Base-by-base conservation (phyloP, 176 grass and related monocot genomes). In the Cymbopogon citratus region DNA sequence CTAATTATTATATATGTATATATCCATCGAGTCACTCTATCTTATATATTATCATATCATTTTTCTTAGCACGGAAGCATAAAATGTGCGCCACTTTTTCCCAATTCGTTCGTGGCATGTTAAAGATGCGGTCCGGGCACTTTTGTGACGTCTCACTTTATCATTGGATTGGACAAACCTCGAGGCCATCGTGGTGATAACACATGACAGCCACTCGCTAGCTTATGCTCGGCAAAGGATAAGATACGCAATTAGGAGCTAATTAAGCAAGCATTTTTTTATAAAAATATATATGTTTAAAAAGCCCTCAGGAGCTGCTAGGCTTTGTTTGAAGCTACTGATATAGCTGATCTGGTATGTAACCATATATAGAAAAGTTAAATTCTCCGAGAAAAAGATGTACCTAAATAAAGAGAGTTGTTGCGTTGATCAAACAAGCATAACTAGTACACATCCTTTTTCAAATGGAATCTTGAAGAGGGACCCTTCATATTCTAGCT, bases 131-230 rank as follows among this genome's bases (percentile, higher is more conserved):
- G 4, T 8, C 43, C 24, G 5, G 24, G 7, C 68, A 77, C 87
- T 85, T 89, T 84, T 52, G 76, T 84, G 87, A 89, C 84, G 86
- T 89, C 75, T 89, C 36, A 81, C 87, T 89, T 86, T 84, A 80
- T 80, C 23, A 23, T 65, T 67, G 71, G 38, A 66, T 79, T 71
- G 71, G 64, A 76, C 69, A 89, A 84, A 89, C 64, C 90, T 89
- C 72, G 78, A 89, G 83, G 60, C 57, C 63, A 66, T 81, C 14
- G 46, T 65, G 77, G 36, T 68, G 84, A 78, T 31, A 65, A 82
- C 74, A 82, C 86, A 78, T 87, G 74, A 78, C 69, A 35, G 40
- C 67, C 74, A 87, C 74, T 83, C 63, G 66, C 40, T 83, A 48
- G 66, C 40, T 79, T 63, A 34, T 40, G n/a, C 19, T 66, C 19